phyloP scores from a whole-genome alignment of 2,329 filamentous ascomycete species.

The Diaporthe nobilis region DNA sequence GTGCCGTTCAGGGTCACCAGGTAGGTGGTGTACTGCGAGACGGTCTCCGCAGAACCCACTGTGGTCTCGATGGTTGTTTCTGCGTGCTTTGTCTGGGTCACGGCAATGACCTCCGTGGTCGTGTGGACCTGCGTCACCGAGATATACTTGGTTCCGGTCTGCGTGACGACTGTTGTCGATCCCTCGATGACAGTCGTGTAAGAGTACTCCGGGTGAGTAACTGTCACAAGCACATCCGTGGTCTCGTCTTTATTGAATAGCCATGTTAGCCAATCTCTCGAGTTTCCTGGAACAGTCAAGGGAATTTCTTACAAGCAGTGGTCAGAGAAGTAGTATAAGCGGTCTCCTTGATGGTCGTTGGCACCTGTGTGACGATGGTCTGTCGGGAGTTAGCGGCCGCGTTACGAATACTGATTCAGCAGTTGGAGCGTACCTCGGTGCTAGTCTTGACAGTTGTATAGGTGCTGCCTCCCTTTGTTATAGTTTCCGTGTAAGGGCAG shows the following conservation, averaged over 20 bases:
- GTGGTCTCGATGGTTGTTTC: slow-evolving; percentile 59
- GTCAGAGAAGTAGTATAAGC: slow-evolving; percentile 54
- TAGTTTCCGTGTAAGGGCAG: slow-evolving; percentile 36
- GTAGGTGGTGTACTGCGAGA: slow-evolving; percentile 54
- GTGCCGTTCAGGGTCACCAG: slow-evolving; percentile 51
- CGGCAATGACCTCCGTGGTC: slow-evolving; percentile 53
- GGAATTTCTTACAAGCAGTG: slow-evolving; percentile 45
- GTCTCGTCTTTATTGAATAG: slow-evolving; percentile 47
- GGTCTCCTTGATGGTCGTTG: slow-evolving; percentile 37
- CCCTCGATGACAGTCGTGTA: slow-evolving; percentile 60
- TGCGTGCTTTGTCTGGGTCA: slow-evolving; percentile 56
- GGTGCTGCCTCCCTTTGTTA: slow-evolving; percentile 38
- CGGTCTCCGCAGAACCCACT: slow-evolving; percentile 49
- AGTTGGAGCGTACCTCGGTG: slow-evolving; percentile 15
- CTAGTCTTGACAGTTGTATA: slow-evolving; percentile 42
- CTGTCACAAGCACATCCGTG: slow-evolving; percentile 55
- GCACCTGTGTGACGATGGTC: slow-evolving; percentile 44
- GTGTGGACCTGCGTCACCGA: slow-evolving; percentile 52
- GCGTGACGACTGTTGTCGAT: slow-evolving; percentile 57
- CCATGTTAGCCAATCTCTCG: not conserved
- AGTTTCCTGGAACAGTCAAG: not conserved
- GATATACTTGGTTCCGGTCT: slow-evolving; percentile 59
- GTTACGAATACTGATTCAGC: not conserved
- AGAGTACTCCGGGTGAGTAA: slow-evolving; percentile 56
- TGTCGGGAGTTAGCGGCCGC: slow-evolving; percentile 2